These are phyloP conservation scores for Sporisorium scitamineum DNA, from an alignment of 1,284 basidiomycete genomes.

Conservation along the genomic window DNA sequence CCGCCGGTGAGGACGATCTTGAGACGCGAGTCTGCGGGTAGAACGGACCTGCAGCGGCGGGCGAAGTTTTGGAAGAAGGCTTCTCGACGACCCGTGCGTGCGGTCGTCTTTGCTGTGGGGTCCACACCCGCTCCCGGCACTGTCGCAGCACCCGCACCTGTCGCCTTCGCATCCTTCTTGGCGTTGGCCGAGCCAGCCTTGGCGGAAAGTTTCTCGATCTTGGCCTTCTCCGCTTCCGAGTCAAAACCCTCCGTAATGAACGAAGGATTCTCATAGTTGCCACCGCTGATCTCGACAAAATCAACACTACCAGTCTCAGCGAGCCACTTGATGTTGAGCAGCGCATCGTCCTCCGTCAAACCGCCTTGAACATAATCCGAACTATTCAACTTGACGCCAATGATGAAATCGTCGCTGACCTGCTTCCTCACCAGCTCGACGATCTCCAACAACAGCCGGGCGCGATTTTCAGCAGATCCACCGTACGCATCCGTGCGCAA, in stretches of 20 bases:
- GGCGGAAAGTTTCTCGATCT: slow-evolving; percentile 35
- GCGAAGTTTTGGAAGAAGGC: slow-evolving; percentile 71
- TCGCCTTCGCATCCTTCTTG: slow-evolving; percentile 19
- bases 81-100: slow-evolving; percentile 71
- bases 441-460: slow-evolving; percentile 76
- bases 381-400: slow-evolving; percentile 86
- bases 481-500: slow-evolving; percentile 76
- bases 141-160: slow-evolving; percentile 13
- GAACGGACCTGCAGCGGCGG: slow-evolving; percentile 67
- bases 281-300: slow-evolving; percentile 88
- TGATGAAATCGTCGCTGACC: slow-evolving; percentile 76
- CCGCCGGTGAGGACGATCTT: slow-evolving; percentile 86
- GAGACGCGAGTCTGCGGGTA: slow-evolving; percentile 43
- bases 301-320: slow-evolving; percentile 78
- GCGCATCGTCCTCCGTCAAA: slow-evolving; percentile 73
- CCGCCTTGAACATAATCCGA: slow-evolving; percentile 80
- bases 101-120: slow-evolving; percentile 29
- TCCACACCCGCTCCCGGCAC: slow-evolving; percentile 34
- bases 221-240: slow-evolving; percentile 57
- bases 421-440: slow-evolving; percentile 75
- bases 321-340: slow-evolving; percentile 77
- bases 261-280: slow-evolving; percentile 84
- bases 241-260: slow-evolving; percentile 67
- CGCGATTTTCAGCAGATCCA: slow-evolving; percentile 70
- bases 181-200: slow-evolving; percentile 15